Percentiles rank a stretch among this genome's conserved stretches.
Evolutionary conservation across 139 green algal species (phyloP).

Genomic region (Picochlorum sp.): DNA sequence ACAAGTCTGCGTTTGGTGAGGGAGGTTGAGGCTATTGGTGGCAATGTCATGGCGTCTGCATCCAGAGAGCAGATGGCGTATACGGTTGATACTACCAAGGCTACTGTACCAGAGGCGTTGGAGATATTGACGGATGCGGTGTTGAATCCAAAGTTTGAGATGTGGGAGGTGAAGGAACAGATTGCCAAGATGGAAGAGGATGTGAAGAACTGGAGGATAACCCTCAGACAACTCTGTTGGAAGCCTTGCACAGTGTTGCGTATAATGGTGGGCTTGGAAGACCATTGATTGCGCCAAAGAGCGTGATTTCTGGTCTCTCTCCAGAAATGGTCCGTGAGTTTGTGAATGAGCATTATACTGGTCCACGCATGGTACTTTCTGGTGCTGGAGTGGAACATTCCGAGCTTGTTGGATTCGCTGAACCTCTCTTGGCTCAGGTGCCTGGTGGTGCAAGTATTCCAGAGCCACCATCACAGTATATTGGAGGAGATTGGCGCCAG

Average conservation of each 20-base stretch:
- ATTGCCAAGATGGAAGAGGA: constrained; percentile 54
- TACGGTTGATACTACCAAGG: constrained; percentile 79
- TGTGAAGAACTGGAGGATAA: constrained; percentile 52
- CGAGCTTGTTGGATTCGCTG: constrained; percentile 52
- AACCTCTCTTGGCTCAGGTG: constrained; percentile 51
- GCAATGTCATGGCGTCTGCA: constrained; percentile 70
- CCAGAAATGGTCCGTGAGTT: constrained; percentile 57
- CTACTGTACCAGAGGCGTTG: constrained; percentile 63
- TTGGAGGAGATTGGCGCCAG: constrained; percentile 32
- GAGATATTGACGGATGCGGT: constrained; percentile 87
- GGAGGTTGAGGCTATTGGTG: constrained; percentile 83
- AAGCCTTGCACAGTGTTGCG: constrained; percentile 59
- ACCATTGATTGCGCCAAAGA: constrained; percentile 65
- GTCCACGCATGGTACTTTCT: constrained; percentile 73
- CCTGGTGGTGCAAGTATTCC: not conserved
- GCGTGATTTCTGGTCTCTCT: constrained; percentile 20
- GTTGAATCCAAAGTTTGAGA: constrained; percentile 72
- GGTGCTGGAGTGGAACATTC: constrained; percentile 72
- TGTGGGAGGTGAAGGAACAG: constrained; percentile 61
- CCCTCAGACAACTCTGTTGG: constrained; percentile 52
- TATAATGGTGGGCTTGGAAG: constrained; percentile 69
- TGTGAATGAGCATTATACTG: constrained; percentile 52
- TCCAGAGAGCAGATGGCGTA: constrained; percentile 83
- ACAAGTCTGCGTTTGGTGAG: constrained; percentile 64
- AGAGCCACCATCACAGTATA: constrained; percentile 13